Conservation (phyloP, 2,329 filamentous ascomycete species). For the Colletotrichum sp. region DNA sequence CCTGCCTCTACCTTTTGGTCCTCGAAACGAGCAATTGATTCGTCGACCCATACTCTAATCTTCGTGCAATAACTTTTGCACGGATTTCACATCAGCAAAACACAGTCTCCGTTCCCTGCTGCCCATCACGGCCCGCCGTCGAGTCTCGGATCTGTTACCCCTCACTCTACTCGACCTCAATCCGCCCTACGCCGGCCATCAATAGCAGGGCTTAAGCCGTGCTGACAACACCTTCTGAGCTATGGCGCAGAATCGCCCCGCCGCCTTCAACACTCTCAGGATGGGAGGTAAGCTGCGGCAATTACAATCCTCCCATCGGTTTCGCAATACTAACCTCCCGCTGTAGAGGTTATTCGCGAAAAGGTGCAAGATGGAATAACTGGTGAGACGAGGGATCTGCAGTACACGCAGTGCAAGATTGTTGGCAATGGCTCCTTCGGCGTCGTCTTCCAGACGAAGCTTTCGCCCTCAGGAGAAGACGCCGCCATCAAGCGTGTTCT, state of each 20-base stretch:
- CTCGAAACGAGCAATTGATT: constrained; percentile 10
- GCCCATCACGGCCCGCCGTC: constrained; percentile 42
- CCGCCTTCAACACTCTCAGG: constrained; percentile 84
- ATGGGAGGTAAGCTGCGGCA: constrained; percentile 84
- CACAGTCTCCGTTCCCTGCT: constrained; percentile 16
- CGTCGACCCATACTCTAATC: background rate
- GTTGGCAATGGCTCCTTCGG: constrained; percentile 99
- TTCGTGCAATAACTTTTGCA: constrained; percentile 12
- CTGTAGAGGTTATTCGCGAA: constrained; percentile 91
- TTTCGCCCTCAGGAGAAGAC: constrained; percentile 97
- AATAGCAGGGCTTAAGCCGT: constrained; percentile 21
- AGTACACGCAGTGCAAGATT: constrained; percentile 99
- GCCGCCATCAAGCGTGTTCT: constrained; percentile 98
- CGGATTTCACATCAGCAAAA: background rate
- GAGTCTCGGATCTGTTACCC: constrained; percentile 30
- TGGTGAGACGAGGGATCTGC: constrained; percentile 93
- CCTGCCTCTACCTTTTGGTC: background rate
- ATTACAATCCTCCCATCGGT: constrained; percentile 13
- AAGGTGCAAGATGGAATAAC: constrained; percentile 99
- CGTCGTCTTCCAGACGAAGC: constrained; percentile 98
- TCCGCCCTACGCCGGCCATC: constrained; percentile 18
- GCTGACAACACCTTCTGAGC: constrained; percentile 21
- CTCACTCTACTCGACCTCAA: constrained; percentile 28
- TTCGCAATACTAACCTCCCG: background rate
- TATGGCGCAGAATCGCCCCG: constrained; percentile 92